phyloP scores from a whole-genome alignment of 2,329 filamentous ascomycete genomes.

The Neoscytalidium dimidiatum region DNA sequence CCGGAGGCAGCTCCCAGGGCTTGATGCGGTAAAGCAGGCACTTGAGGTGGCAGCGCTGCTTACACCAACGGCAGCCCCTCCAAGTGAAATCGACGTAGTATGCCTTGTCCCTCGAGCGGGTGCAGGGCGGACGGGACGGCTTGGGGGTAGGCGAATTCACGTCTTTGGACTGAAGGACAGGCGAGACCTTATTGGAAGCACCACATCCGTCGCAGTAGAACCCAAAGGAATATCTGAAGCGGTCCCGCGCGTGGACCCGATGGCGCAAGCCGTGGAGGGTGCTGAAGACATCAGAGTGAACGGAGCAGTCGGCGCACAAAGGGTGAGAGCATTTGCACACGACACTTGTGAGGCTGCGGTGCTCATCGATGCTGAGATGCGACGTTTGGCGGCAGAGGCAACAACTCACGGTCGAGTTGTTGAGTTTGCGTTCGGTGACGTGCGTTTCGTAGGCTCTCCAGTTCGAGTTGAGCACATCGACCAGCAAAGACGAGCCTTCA shows the following conservation, averaged over 20 bases:
- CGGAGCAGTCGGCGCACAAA: not conserved
- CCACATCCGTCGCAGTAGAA: conserved; percentile 4
- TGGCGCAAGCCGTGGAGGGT: not conserved
- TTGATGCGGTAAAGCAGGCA: not conserved
- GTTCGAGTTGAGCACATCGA: not conserved
- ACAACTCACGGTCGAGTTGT: not conserved
- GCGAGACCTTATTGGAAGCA: conserved; percentile 1
- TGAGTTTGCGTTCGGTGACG: conserved; percentile 1
- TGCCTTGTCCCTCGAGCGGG: not conserved
- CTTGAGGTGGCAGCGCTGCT: not conserved
- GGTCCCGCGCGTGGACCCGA: not conserved
- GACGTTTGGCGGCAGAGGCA: not conserved
- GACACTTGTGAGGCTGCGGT: not conserved
- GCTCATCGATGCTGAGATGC: not conserved
- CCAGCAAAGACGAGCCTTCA: not conserved
- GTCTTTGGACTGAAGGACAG: not conserved
- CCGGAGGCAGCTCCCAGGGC: not conserved
- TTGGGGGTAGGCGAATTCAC: not conserved
- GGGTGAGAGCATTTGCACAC: not conserved
- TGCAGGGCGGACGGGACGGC: not conserved
- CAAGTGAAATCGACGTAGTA: not conserved
- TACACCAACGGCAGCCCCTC: not conserved
- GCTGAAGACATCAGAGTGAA: not conserved
- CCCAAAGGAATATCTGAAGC: not conserved
- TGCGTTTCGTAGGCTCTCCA: not conserved